phyloP scores from a whole-genome alignment of 345 rosid species.

The Xanthoceras sorbifolium region DNA sequence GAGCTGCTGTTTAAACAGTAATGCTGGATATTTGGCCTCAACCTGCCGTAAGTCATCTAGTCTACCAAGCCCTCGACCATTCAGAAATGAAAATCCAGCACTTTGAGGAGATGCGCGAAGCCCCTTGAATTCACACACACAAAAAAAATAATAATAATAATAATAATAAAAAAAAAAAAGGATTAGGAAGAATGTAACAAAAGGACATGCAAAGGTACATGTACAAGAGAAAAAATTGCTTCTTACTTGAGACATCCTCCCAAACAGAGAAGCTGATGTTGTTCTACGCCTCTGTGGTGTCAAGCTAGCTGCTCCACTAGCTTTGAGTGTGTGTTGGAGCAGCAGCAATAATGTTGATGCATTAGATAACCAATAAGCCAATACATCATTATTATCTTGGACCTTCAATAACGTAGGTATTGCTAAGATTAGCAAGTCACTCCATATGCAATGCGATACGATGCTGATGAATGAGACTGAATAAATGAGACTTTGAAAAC shows the following conservation, averaged over 20 bases:
- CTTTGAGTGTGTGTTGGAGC: slow-evolving; percentile 96
- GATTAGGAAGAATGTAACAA: slow-evolving; percentile 9
- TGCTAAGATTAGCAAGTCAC: slow-evolving; percentile 26
- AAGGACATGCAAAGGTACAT: slow-evolving; percentile 13
- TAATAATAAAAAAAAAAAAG: slow-evolving; percentile 19
- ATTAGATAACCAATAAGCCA: slow-evolving; percentile 97
- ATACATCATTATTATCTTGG: slow-evolving; percentile 72
- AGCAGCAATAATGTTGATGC: slow-evolving; percentile 81
- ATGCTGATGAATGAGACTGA: neutral
- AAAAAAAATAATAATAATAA: slow-evolving; percentile 16
- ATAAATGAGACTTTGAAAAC: neutral
- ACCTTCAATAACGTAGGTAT: slow-evolving; percentile 53
- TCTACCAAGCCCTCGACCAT: slow-evolving; percentile 69
- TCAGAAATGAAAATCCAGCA: slow-evolving; percentile 79
- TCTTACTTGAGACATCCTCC: slow-evolving; percentile 96
- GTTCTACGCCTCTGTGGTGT: slow-evolving; percentile 97
- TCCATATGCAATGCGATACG: slow-evolving; percentile 11
- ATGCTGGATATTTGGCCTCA: slow-evolving; percentile 97
- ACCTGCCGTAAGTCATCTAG: slow-evolving; percentile 90
- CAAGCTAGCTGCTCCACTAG: slow-evolving; percentile 95
- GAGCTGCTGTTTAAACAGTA: slow-evolving; percentile 97
- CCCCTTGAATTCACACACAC: slow-evolving; percentile 54
- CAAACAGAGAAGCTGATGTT: slow-evolving; percentile 85
- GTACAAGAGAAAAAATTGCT: slow-evolving; percentile 17
- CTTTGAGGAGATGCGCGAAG: slow-evolving; percentile 88